Evolutionary conservation across 106 monocot species (phyloP).

Genomic region (Dioscorea alata): DNA sequence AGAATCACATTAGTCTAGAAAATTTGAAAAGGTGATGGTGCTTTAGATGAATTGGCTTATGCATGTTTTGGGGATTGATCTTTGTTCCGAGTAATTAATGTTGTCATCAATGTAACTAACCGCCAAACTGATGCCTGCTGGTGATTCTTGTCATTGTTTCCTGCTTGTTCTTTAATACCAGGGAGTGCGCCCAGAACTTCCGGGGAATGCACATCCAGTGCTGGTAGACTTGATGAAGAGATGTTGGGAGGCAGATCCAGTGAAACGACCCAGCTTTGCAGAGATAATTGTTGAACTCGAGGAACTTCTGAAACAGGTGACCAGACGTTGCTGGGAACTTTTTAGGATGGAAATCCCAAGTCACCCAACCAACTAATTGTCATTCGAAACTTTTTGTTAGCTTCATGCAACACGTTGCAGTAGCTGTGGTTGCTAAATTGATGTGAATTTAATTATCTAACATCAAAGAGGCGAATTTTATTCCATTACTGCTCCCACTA

Average conservation of each 20-base stretch:
- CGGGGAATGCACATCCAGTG: constrained; percentile 52
- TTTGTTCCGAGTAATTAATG: too few species aligned
- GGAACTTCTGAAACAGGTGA: constrained; percentile 39
- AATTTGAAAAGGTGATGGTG: not conserved
- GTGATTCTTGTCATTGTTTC: constrained; percentile 1
- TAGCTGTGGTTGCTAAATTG: too few species aligned
- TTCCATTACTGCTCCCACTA: too few species aligned
- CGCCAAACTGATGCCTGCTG: not conserved
- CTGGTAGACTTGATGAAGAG: constrained; percentile 69
- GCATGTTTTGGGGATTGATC: too few species aligned
- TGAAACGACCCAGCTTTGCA: constrained; percentile 64
- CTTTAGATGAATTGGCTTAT: too few species aligned
- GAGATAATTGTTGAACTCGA: constrained; percentile 70
- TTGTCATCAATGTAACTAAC: too few species aligned
- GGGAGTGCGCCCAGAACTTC: constrained; percentile 75
- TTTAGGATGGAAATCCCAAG: not conserved
- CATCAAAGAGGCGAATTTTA: too few species aligned
- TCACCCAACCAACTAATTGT: not conserved
- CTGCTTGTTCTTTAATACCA: not conserved
- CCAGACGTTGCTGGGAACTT: constrained; percentile 21
- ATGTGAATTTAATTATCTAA: too few species aligned
- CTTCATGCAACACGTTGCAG: too few species aligned
- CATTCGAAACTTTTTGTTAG: not conserved
- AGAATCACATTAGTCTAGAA: not conserved
- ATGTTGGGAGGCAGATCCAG: constrained; percentile 73